Conservation (phyloP, 345 rosid genomes). For the Dipteronia dyeriana region DNA sequence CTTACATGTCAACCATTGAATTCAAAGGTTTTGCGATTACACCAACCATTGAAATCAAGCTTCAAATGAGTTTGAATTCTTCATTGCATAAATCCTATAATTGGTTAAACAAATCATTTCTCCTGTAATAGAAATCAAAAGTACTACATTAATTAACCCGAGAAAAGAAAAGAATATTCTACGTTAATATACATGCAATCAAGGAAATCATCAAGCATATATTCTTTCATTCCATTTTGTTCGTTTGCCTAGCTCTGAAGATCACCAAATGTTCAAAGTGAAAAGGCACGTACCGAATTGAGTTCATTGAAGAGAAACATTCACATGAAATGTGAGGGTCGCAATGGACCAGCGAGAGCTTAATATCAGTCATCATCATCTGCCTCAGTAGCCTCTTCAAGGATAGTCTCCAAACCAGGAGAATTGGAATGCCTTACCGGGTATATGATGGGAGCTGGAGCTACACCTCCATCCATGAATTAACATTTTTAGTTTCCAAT, state of each 20-base stretch:
- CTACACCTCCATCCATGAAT: conserved; percentile 46
- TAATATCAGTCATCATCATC: conserved; percentile 12
- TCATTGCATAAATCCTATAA: no score
- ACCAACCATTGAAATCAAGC: no score
- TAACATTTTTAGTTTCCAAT: conserved; percentile 7
- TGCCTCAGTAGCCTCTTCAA: conserved; percentile 31
- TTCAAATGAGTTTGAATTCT: no score
- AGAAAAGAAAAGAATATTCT: neutral
- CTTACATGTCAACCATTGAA: no score
- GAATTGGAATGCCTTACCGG: conserved; percentile 42
- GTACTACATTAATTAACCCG: neutral
- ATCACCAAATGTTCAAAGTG: neutral
- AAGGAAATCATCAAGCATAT: neutral
- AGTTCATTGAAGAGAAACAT: neutral
- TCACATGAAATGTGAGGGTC: neutral
- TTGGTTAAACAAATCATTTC: neutral
- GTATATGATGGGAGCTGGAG: conserved; percentile 43
- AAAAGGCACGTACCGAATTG: neutral
- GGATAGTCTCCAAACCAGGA: conserved; percentile 47
- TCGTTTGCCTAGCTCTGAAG: neutral
- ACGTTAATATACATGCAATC: neutral
- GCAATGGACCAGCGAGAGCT: no score
- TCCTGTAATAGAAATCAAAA: neutral
- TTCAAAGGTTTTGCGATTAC: no score
- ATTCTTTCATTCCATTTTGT: neutral